Evolutionary conservation across 1,284 basidiomycete genomes (phyloP).

Genomic region (Ganoderma leucocontextum): DNA sequence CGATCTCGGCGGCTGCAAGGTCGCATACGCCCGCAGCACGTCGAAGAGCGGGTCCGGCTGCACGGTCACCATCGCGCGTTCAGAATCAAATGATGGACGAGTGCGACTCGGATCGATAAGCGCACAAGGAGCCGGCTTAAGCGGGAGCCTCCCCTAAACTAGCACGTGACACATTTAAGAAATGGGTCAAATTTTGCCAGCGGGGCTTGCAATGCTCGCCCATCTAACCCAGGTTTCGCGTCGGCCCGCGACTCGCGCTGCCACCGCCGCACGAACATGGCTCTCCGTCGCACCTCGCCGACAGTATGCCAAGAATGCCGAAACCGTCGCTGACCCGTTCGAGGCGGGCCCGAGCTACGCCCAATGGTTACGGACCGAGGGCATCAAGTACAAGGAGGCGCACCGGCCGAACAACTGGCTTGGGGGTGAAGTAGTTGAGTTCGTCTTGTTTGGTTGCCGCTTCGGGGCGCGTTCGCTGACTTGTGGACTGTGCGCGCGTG

Average conservation of each 20-base stretch:
- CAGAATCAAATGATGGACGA: neutral
- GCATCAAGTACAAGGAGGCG: constrained; percentile 48
- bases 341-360: constrained; percentile 37
- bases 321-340: constrained; percentile 27
- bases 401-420: constrained; percentile 63
- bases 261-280: constrained; percentile 25
- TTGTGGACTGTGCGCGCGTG: neutral
- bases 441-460: constrained; percentile 32
- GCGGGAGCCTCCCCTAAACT: constrained; percentile 30
- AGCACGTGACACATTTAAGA: constrained; percentile 27
- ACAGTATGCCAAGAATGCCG: constrained; percentile 31
- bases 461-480: neutral
- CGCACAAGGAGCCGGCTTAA: neutral
- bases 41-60: constrained; percentile 42
- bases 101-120: neutral
- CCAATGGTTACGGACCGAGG: constrained; percentile 49
- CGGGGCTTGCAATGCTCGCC: constrained; percentile 41
- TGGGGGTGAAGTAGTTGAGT: constrained; percentile 62
- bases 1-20: constrained; percentile 54
- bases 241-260: constrained; percentile 21
- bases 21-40: constrained; percentile 61
- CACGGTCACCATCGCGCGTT: constrained; percentile 2
- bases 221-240: constrained; percentile 40
- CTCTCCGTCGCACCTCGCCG: constrained; percentile 29
- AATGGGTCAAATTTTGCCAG: constrained; percentile 39